These are phyloP conservation scores for Hypsizygus marmoreus DNA, from an alignment of 768 basidiomycete species.

Conservation along the genomic window DNA sequence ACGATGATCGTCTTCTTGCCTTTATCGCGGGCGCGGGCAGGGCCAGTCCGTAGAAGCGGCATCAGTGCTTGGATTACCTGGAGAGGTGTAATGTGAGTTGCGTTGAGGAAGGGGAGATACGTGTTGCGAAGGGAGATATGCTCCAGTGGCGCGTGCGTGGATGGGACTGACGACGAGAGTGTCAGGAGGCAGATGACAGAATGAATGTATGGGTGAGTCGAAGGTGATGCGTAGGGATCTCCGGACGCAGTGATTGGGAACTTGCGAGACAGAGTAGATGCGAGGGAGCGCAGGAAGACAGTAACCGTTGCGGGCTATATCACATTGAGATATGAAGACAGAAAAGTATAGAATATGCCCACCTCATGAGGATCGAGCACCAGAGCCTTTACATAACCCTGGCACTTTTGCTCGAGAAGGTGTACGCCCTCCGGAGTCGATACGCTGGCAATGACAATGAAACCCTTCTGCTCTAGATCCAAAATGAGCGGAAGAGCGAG, in stretches of 20 bases:
- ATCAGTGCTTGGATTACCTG: conserved; percentile 76
- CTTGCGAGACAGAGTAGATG: conserved; percentile 76
- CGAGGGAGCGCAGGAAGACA: conserved; percentile 78
- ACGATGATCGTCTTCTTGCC: conserved; percentile 65
- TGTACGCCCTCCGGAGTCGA: conserved; percentile 65
- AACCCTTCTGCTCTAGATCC: conserved; percentile 77
- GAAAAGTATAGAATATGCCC: conserved; percentile 14
- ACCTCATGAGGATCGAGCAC: conserved; percentile 83
- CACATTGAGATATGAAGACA: conserved; percentile 1
- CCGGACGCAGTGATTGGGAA: conserved; percentile 81
- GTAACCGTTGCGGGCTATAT: conserved; percentile 68
- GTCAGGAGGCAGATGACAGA: conserved; percentile 78
- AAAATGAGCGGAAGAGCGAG: conserved; percentile 71
- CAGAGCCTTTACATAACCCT: conserved; percentile 80
- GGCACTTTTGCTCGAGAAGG: conserved; percentile 60
- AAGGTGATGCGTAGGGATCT: conserved; percentile 74
- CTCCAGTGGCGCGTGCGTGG: conserved; percentile 64
- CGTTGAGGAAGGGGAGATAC: conserved; percentile 72
- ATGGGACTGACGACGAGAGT: conserved; percentile 42
- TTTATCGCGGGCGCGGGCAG: conserved; percentile 53
- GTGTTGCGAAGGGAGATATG: conserved; percentile 61
- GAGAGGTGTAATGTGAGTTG: conserved; percentile 77
- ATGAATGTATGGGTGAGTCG: conserved; percentile 70
- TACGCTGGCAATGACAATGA: conserved; percentile 83
- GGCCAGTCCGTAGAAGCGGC: conserved; percentile 72